Evolutionary conservation across 805 yeast species (phyloP), one percentile per base, ranked within the genome.

Genomic region (Yamadazyma olivae): DNA sequence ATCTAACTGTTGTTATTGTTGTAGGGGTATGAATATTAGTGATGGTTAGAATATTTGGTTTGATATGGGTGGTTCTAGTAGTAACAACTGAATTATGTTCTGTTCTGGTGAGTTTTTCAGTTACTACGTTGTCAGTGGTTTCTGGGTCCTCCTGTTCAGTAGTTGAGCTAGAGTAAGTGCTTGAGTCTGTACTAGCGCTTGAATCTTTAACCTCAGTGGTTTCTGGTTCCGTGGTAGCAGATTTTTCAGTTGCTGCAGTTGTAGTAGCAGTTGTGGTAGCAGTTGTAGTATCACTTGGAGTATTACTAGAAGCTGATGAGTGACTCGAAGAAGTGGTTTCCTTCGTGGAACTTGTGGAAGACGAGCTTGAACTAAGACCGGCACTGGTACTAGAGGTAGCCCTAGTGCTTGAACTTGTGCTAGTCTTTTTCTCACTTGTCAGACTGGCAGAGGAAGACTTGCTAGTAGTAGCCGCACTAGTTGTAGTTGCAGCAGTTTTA

Each of bases 1-100:
- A 19, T 33, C 43, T 43, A 3, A 43, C 42, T 8, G 47, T 43
- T 6, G 41, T 40, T 3, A 43, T 35, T 13, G 47, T 45, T 18
- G 49, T 39, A 6, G 46, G 43, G 2, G 30, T 30, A 27, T 33
- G 33, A 13, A 24, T 4, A 12, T 40, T 26, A 12, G 51, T 46
- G 16, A 40, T 22, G 5, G 45, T 38, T 12, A 30, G 31, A 31
- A 39, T 26, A 15, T 24, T 33, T 6, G 47, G 44, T n/a, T 36
- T 19, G 13, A 38, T 36, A 5, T 42, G 40, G 17, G 35, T 35
- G n/a, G 49, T 39, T 12, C 36, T 33, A 13, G 36, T n/a, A n/a
- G n/a, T n/a, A n/a, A n/a, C 23, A 10, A 35, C 22, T 12, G 39
- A 35, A 17, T 34, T 28, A 10, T 32, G n/a, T 19, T 34, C 27